Percentiles rank a stretch among this genome's conserved stretches.
phyloP scores from a whole-genome alignment of 2,329 filamentous ascomycete genomes.

The Setomelanomma holmii region DNA sequence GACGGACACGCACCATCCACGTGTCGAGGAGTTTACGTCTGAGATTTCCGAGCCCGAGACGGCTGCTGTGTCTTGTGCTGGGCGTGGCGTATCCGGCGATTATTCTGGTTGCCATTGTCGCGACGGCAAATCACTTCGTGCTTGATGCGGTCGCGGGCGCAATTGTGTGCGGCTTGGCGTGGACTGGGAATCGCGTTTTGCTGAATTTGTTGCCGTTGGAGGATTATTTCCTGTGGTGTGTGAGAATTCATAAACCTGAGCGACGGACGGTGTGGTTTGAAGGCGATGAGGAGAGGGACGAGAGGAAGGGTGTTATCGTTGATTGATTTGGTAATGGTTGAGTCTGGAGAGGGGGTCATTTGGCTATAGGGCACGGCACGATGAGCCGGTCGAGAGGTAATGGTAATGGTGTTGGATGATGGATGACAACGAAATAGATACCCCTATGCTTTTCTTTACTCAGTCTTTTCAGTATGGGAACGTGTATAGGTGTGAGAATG shows the following conservation, averaged over 20 bases:
- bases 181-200: constrained; percentile 62
- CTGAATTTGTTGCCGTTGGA: constrained; percentile 71
- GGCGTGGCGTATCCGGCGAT: constrained; percentile 70
- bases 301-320: constrained; percentile 25
- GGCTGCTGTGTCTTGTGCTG: constrained; percentile 57
- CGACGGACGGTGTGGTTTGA: constrained; percentile 23
- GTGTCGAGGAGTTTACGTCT: constrained; percentile 39
- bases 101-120: constrained; percentile 72
- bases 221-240: constrained; percentile 69
- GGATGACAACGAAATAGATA: not conserved
- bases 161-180: constrained; percentile 69
- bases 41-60: constrained; percentile 58
- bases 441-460: constrained; percentile 1
- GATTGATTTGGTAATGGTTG: constrained; percentile 3
- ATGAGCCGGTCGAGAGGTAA: too few species aligned
- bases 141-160: constrained; percentile 75
- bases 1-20: constrained; percentile 49
- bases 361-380: too few species aligned
- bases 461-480: not conserved
- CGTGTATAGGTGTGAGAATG: not conserved
- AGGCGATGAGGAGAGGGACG: constrained; percentile 29
- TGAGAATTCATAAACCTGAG: constrained; percentile 71
- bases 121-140: constrained; percentile 76
- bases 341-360: too few species aligned
- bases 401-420: constrained; percentile 1